Evolutionary conservation across 495 filamentous ascomycete species (phyloP), one percentile per base, ranked within the genome.

Genomic region (Talaromyces borbonicus): DNA sequence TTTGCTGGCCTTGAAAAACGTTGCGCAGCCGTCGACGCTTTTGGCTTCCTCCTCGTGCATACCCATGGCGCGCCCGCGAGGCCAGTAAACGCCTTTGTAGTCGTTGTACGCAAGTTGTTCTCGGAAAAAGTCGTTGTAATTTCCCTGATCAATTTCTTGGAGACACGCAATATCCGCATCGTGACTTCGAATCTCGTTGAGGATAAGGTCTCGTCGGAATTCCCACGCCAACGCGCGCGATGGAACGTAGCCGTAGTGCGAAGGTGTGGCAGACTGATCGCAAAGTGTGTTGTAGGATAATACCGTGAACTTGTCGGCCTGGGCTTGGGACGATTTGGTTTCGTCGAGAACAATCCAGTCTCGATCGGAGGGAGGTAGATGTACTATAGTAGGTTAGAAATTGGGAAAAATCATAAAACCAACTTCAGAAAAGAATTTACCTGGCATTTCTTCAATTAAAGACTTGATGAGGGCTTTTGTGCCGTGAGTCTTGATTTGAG

Each of bases 201-300:
- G 69, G 47, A 98, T 92, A 27, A 83, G 71, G 39, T 87, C 78
- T 52, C 79, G 81, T 40, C 92, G 81, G 57, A 85, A 87, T 14
- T 89, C 81, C 92, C 92, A 98, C 3, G 76, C 72, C 5, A 97
- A 69, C 15, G 83, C 83, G 18, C 72, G 77, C 11, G 79, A 75
- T 5, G 92, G 84, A 1, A 85, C 85, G 56, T 97, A 97, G 19
- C 92, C 93, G 55, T 95, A 97, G 53, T 85, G 77, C 5, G 72
- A 69, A 41, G 72, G 72, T 0, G 90, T 96, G 9, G 89, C 88
- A 49, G 85, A 89, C 58, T 85, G 84, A 60, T 96, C 89, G 62
- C 90, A 96, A 3, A 98, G 75, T 23, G 84, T 94, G 61, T 98
- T 98, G 77, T 87, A 96, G 22, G 87, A 92, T 38, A 95, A 63